Base-by-base conservation (phyloP, 371 early-diverging fungal genomes). In the Mortierella sp. region DNA sequence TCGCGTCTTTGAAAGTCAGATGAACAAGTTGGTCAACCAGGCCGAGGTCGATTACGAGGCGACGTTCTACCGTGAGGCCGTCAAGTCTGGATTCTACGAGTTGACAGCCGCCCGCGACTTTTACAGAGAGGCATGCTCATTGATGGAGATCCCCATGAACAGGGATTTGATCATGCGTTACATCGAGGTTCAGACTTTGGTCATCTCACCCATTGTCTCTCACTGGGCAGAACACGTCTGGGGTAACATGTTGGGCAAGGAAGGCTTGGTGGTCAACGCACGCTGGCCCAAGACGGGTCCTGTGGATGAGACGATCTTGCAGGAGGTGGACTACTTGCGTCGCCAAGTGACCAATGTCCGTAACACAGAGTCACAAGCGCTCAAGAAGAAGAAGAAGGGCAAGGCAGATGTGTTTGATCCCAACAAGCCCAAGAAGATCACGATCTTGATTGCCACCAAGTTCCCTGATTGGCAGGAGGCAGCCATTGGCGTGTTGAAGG, bases 401-500 rank as follows among this genome's bases (percentile, higher is more conserved):
- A 87, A 87, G 80, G 70, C 76, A 2, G 83, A 80, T 27, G 82
- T 81, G 24, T 89, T 90, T 73, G 84, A 89, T 45, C 87, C 91
- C 13, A 82, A 82, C 27, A 87, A 82, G 53, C 88, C 88, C 66
- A 94, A 93, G 82, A 74, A 86, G 28, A 83, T 95, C 54, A 90
- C 87, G 58, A 80, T 98, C 55, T 89, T 86, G 74, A 88, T 93
- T 55, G 94, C 96, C 16, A 80, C 78, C 60, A 81, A 86, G 62
- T 96, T 93, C 91, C 98, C 99, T 39, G 91, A 89, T 62, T 98
- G 97, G 97, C 98, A 98, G 83, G 93, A 93, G 59, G 85, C 83
- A 3, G 84, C 87, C 34, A 84, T 98, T 45, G 83, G 79, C 5
- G 84, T 90, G 19, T 83, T 96, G 67, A 87, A 89, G 81, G 78